phyloP scores from a whole-genome alignment of 2,329 filamentous ascomycete species.

The Epichloe typhina region DNA sequence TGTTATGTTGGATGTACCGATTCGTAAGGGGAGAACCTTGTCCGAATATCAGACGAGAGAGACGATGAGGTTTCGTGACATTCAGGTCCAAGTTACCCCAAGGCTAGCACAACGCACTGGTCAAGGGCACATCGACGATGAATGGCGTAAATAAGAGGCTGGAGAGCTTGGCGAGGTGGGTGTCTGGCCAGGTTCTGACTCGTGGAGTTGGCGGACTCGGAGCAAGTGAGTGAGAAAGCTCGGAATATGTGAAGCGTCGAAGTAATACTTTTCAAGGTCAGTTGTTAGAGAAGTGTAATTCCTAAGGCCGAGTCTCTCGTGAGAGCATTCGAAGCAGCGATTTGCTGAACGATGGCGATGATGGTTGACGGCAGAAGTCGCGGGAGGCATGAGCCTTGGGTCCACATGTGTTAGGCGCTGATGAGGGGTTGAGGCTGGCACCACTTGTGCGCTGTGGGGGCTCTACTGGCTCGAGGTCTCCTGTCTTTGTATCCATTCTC shows the following conservation, averaged over 20 bases:
- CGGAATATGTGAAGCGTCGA: neutral
- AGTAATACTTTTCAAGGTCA: neutral
- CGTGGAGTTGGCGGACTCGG: too few relatives aligned
- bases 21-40: constrained; percentile 8
- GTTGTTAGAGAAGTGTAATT: neutral
- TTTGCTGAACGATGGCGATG: neutral
- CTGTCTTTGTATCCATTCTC: too few relatives aligned
- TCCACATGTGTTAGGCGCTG: too few relatives aligned
- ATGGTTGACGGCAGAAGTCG: neutral
- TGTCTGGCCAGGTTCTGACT: too few relatives aligned
- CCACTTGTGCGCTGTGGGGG: too few relatives aligned
- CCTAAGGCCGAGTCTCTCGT: too few relatives aligned
- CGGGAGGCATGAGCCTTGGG: neutral
- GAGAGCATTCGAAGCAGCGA: neutral
- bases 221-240: too few relatives aligned
- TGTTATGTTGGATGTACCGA: constrained; percentile 5
- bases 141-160: too few relatives aligned
- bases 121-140: neutral
- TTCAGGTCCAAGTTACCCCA: neutral
- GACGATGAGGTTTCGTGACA: neutral
- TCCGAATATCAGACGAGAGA: neutral
- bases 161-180: too few relatives aligned
- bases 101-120: too few relatives aligned
- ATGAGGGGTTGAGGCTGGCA: too few relatives aligned
- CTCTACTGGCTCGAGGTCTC: too few relatives aligned